A percentile compares a stretch with the other conserved stretches of the same genome.
Conservation (phyloP, 805 yeast genomes). For the Saccharomycopsis selenospora region DNA sequence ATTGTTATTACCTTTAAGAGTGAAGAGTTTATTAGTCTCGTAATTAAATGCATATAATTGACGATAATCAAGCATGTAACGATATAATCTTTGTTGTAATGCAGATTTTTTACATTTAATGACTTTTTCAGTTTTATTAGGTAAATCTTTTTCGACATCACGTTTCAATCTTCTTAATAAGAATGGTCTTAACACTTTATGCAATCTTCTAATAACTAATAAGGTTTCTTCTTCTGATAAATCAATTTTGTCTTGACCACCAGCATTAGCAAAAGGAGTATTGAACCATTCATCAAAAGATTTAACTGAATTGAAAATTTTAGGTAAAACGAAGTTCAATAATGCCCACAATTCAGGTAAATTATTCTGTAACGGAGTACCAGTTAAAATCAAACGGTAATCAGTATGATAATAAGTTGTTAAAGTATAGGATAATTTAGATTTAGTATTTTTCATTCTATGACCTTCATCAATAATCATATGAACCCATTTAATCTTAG, state of each 20-base stretch:
- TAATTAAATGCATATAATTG: constrained; percentile 53
- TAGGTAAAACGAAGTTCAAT: constrained; percentile 73
- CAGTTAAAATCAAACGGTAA: constrained; percentile 74
- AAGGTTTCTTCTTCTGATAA: constrained; percentile 81
- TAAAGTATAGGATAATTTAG: constrained; percentile 66
- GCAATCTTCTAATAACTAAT: constrained; percentile 76
- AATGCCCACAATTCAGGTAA: constrained; percentile 84
- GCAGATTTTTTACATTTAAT: constrained; percentile 73
- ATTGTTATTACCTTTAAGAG: constrained; percentile 71
- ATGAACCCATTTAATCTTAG: constrained; percentile 70
- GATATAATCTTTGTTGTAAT: constrained; percentile 60
- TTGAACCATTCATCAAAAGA: constrained; percentile 88
- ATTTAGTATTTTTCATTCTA: constrained; percentile 73
- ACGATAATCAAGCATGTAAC: constrained; percentile 71
- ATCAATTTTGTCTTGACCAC: constrained; percentile 72
- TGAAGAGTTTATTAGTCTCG: constrained; percentile 44
- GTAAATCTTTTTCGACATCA: constrained; percentile 81
- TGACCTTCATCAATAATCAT: constrained; percentile 92
- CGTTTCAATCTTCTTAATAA: constrained; percentile 75
- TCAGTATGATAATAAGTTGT: constrained; percentile 66
- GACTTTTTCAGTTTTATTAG: constrained; percentile 77
- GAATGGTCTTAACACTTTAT: constrained; percentile 80
- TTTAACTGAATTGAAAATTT: constrained; percentile 77
- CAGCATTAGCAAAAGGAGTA: constrained; percentile 82
- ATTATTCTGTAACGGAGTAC: constrained; percentile 82